Evolutionary conservation across 2,329 filamentous ascomycete species (phyloP), one percentile per base, ranked within the genome.

Genomic region (Fusarium citri): DNA sequence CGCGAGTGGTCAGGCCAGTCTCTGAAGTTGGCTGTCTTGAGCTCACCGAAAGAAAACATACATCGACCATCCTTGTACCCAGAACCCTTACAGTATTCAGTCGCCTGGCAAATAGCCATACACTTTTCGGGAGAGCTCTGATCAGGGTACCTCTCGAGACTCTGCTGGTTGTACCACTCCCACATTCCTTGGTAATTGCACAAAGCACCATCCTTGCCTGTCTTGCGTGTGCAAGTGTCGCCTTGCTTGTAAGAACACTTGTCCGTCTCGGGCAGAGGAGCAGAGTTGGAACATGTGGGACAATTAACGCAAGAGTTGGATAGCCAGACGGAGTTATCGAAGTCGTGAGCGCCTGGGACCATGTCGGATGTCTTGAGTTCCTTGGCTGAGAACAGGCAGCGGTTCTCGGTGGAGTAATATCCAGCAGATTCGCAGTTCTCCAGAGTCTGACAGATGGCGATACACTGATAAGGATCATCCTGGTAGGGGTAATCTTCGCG

Each of bases 401-500:
- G 56, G 48, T 68, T 68, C 12, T 62, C 65, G 2, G 30, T 42
- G 5, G n/a, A 16, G 37, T 50, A 68, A 10, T 63, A 68, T 0
- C 34, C 63, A 2, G 57, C 23, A 0, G 65, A 67, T 23, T 51
- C 25, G 2, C 65, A 68, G 23, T 57, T 37, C 12, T 53, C 12
- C 0, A 68, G 23, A 2, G 45, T 57, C 8, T 66, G 28, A 5
- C 65, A 68, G 6, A 68, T 68, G 14, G 63, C 63, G 0, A 30
- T 40, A 20, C 65, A 68, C 26, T 68, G 65, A 15, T 67, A 54
- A 5, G 23, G 16, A 9, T 12, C 25, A 4, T 68, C 51, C 25
- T 68, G 62, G 15, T 37, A 45, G 0, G 65, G 65, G 6, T 62
- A 68, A 3, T 66, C 57, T 18, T 34, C 8, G 5, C 65, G 65